Evolutionary conservation across 306 rosid genomes (phyloP), one percentile per base, ranked within the genome.

Genomic region (Coriaria nepalensis): DNA sequence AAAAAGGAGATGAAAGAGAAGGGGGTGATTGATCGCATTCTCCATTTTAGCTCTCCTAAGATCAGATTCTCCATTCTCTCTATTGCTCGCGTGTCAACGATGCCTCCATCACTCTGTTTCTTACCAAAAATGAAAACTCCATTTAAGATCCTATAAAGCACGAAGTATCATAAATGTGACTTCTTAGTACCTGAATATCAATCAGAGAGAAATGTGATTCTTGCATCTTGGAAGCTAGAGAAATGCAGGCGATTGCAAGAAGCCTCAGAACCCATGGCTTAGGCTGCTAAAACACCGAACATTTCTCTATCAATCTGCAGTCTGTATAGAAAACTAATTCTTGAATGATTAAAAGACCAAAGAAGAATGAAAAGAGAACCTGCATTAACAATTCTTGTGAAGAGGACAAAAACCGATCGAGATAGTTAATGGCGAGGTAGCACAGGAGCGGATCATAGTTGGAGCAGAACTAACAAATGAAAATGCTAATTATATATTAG

Each of bases 11-110:
- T 20, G 64, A 88, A 88, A 50, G 95, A 83, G 68, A 88, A 84
- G 32, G 97, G 93, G 4, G 97, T 88, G 51, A 84, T 78, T 2
- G 97, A 88, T 35, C 97, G 97, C 95, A 84, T 84, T 62, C 95
- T 37, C 97, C 97, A 88, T 6, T 88, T 68, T 2, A 88, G 72
- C 49, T 78, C 77, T 40, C 95, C 95, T 67, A 88, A 68, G 6
- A 88, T 70, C 38, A 88, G 57, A 6, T 57, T 57, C 43, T 88
- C 97, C 97, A 84, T 88, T 73, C 93, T 70, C 53, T 79, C 70
- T 33, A 88, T 64, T 35, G 95, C 79, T 68, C 77, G 83, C 6
- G 76, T 7, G 70, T 81, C 97, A 60, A 81, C 83, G 13, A 84
- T 77, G 37, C 90, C 80, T 3, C 69, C 86, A 35, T 77, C 86